These are phyloP conservation scores for Auricularia cornea DNA, from an alignment of 768 basidiomycete species.

Conservation along the genomic window DNA sequence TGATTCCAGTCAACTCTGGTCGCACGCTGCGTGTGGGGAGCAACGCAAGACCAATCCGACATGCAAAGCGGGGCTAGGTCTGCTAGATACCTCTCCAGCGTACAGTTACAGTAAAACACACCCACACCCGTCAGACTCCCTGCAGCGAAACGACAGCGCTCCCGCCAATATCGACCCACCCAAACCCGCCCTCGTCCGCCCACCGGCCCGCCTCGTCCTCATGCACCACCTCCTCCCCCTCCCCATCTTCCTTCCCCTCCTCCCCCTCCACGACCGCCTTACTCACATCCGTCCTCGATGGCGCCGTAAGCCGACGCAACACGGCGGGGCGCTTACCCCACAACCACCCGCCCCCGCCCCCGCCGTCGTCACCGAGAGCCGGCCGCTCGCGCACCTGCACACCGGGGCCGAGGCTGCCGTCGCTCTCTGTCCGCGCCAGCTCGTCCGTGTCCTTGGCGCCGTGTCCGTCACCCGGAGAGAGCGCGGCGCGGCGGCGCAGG, in stretches of 20 bases:
- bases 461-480: too few species aligned
- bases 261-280: background rate
- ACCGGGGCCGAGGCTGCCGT: background rate
- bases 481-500: background rate
- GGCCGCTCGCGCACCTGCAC: background rate
- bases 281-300: background rate
- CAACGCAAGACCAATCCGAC: too few species aligned
- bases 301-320: background rate
- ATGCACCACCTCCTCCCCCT: too few species aligned
- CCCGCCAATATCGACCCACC: slow-evolving; percentile 28
- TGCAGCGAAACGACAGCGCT: slow-evolving; percentile 6
- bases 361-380: background rate
- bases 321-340: background rate
- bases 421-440: too few species aligned
- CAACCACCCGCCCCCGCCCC: background rate
- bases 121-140: too few species aligned
- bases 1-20: too few species aligned
- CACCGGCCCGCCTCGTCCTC: slow-evolving; percentile 17
- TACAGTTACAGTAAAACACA: too few species aligned
- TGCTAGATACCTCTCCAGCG: too few species aligned
- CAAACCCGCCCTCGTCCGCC: slow-evolving; percentile 27
- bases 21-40: too few species aligned
- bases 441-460: background rate
- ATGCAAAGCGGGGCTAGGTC: too few species aligned
- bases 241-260: slow-evolving; percentile 9